Base-by-base conservation (phyloP, 2,329 filamentous ascomycete genomes). In the Acephala macrosclerotiorum region DNA sequence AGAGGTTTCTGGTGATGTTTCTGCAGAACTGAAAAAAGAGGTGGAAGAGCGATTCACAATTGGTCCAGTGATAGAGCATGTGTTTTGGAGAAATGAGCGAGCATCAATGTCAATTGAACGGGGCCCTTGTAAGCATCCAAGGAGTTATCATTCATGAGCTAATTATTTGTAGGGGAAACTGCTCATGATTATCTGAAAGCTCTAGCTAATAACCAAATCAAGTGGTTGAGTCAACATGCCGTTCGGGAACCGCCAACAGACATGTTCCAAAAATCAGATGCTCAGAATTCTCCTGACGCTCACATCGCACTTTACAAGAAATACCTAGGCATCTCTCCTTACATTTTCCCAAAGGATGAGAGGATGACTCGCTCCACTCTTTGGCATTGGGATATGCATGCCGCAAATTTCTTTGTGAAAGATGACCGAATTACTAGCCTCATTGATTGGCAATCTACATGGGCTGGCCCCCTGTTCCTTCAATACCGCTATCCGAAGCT, bases 371-470 rank as follows among this genome's bases (percentile, higher is more conserved):
- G 67, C 42, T 69, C 79, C 18, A 74, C 74, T n/a, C 64, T 82
- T 40, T 81, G 75, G 77, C 78, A 82, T 71, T 72, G 68, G 36
- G 78, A 81, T 70, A 69, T 81, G 29, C 76, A 78, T 67, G 65
- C 76, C 18, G 70, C 71, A 2, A 82, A 80, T 64, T 70, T 82
- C 26, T 81, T 81, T 65, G 74, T 80, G 33, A 38, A 77, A n/a
- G 66, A 74, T 26, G 70, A 71, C 45, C 70, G 68, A 51, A 76
- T 82, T 42, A 77, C 77, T 8, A 74, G 76, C 59, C 60, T 82
- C 6, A 81, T 83, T 60, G 79, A 82, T 69, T 82, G 60, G 80
- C 63, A 65, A 35, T 49, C 40, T 63, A 60, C 47, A 56, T 66
- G 63, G 64, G 61, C 58, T 64, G 64, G 63, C 16, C 66, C 66